phyloP scores from a whole-genome alignment of 345 rosid genomes.

The Eucalyptus sp. region DNA sequence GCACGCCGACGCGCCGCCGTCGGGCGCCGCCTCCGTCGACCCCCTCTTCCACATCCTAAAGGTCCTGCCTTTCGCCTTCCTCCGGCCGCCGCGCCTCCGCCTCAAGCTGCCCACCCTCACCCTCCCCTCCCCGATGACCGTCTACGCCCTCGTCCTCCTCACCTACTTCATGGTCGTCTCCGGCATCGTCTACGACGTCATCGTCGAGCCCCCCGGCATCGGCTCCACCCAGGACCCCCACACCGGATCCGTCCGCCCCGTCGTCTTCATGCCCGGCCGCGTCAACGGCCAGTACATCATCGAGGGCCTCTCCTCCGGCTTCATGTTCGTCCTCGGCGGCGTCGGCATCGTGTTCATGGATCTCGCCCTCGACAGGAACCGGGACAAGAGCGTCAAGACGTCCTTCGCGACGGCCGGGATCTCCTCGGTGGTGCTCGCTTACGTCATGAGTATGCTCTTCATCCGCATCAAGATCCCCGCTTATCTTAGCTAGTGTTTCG shows the following conservation, averaged over 20 bases:
- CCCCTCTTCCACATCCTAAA: conserved; percentile 60
- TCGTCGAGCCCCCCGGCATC: conserved; percentile 96
- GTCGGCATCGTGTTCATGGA: conserved; percentile 75
- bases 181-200: conserved; percentile 88
- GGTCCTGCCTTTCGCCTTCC: conserved; percentile 53
- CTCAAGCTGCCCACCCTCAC: conserved; percentile 74
- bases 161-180: conserved; percentile 95
- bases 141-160: conserved; percentile 69
- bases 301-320: conserved; percentile 94
- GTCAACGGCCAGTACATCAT: conserved; percentile 97
- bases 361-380: conserved; percentile 78
- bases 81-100: conserved; percentile 86
- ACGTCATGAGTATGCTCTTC: conserved; percentile 92
- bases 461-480: conserved; percentile 98
- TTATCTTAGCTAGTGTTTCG: conserved; percentile 45
- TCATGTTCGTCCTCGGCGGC: conserved; percentile 93
- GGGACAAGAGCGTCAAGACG: conserved; percentile 68
- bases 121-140: conserved; percentile 88
- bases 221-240: conserved; percentile 84
- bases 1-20: neutral
- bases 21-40: conserved; percentile 24
- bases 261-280: conserved; percentile 83
- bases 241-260: conserved; percentile 83
- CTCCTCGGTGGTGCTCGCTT: conserved; percentile 53
- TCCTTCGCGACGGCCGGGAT: conserved; percentile 80